These are phyloP conservation scores for Irpex sp. DNA, from an alignment of 1,284 basidiomycete species.

Conservation along the genomic window DNA sequence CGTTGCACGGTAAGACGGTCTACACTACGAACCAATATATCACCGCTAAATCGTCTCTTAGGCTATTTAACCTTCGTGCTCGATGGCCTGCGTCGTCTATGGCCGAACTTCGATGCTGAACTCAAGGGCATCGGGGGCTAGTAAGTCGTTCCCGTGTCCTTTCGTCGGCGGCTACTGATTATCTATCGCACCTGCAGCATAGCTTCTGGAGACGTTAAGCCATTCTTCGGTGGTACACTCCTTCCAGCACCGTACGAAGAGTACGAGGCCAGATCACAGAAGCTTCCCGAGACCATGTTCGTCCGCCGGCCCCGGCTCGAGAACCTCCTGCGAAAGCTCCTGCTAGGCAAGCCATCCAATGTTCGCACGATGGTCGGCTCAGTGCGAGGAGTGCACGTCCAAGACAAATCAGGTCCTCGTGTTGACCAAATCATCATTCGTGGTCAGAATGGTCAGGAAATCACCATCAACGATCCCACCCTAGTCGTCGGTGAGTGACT, in stretches of 20 bases:
- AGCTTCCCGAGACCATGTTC: constrained; percentile 13
- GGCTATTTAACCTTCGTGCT: constrained; percentile 14
- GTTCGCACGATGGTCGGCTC: constrained; percentile 11
- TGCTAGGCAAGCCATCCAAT: constrained; percentile 8
- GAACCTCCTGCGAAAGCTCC: constrained; percentile 11
- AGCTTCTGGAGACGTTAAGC: constrained; percentile 14
- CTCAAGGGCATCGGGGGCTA: constrained; percentile 8
- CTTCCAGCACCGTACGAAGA: constrained; percentile 13
- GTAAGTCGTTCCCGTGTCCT: constrained; percentile 4
- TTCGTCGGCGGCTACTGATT: neutral
- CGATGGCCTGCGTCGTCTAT: constrained; percentile 10
- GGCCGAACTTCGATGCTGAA: constrained; percentile 12
- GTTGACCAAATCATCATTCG: constrained; percentile 7
- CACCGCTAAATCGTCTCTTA: neutral
- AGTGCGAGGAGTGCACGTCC: constrained; percentile 5
- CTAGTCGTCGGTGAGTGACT: constrained; percentile 10
- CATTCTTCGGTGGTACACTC: constrained; percentile 13
- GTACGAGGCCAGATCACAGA: constrained; percentile 6
- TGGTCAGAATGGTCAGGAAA: constrained; percentile 5
- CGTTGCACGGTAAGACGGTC: constrained; percentile 8
- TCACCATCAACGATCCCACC: constrained; percentile 12
- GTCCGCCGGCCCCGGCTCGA: constrained; percentile 11
- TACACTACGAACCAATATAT: neutral
- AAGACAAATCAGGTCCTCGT: neutral
- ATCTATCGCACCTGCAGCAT: neutral